Evolutionary conservation across 768 basidiomycete species (phyloP).

Genomic region (Termitomyces heimii): DNA sequence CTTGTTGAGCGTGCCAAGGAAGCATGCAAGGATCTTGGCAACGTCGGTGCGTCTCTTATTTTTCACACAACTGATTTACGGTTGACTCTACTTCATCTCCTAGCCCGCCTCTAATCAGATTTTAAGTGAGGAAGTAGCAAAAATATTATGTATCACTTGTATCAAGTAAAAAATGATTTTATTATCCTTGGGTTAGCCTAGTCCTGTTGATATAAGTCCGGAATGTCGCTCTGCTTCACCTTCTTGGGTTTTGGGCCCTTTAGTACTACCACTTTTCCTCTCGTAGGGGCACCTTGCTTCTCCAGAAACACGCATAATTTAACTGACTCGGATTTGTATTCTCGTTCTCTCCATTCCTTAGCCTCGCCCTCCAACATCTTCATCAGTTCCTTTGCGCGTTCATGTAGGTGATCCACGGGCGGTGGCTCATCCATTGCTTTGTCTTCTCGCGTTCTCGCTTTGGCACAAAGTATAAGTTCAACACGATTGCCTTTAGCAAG

Average conservation of each 20-base stretch:
- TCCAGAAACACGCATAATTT: conserved; percentile 4
- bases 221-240: background rate
- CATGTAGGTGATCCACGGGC: background rate
- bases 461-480: conserved; percentile 1
- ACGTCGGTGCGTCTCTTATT: conserved; percentile 23
- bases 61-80: background rate
- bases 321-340: background rate
- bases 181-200: background rate
- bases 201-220: conserved; percentile 6
- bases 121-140: background rate
- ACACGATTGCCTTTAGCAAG: background rate
- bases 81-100: background rate
- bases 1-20: conserved; percentile 82
- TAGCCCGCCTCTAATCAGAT: background rate
- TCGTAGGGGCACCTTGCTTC: background rate
- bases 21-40: conserved; percentile 89
- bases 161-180: background rate
- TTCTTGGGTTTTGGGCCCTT: conserved; percentile 10
- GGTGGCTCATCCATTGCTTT: background rate
- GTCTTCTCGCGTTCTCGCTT: background rate
- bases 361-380: background rate
- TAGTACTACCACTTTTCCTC: background rate
- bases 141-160: background rate
- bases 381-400: background rate
- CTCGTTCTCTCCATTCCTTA: background rate